These are phyloP conservation scores for Geotrichum histeridarum DNA, from an alignment of 1,139 yeast genomes.

Conservation along the genomic window DNA sequence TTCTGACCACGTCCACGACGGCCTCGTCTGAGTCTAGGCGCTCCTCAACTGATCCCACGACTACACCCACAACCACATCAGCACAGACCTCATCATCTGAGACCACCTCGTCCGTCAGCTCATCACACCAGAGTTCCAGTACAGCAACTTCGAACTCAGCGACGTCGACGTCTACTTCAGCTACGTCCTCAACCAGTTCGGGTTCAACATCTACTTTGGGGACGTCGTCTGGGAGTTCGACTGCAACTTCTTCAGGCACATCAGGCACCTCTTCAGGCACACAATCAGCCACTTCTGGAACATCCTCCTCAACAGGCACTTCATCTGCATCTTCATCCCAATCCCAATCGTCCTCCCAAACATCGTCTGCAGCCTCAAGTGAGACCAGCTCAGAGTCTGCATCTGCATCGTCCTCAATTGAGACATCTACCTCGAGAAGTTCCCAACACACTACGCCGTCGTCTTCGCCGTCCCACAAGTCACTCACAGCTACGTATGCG, in stretches of 20 bases:
- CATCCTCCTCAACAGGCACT: not conserved
- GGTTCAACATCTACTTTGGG: not conserved
- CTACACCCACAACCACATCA: not conserved
- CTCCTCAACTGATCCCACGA: not conserved
- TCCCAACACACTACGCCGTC: not conserved
- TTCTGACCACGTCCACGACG: not conserved
- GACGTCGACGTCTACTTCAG: not conserved
- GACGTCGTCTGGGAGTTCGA: not conserved
- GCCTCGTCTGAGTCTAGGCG: not conserved
- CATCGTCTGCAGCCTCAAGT: not conserved
- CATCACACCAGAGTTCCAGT: not conserved
- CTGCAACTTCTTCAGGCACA: not conserved
- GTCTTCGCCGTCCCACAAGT: not conserved
- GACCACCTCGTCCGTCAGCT: not conserved
- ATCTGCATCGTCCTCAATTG: not conserved
- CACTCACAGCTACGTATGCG: constrained; percentile 4
- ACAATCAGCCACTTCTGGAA: not conserved
- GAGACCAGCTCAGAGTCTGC: not conserved
- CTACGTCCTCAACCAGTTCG: not conserved
- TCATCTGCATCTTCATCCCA: not conserved
- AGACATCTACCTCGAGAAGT: not conserved
- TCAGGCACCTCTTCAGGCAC: not conserved
- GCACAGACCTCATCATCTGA: not conserved
- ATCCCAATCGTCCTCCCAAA: not conserved
- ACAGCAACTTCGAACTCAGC: not conserved